phyloP scores from a whole-genome alignment of 129 eudicot species.

The Lactuca sativa region DNA sequence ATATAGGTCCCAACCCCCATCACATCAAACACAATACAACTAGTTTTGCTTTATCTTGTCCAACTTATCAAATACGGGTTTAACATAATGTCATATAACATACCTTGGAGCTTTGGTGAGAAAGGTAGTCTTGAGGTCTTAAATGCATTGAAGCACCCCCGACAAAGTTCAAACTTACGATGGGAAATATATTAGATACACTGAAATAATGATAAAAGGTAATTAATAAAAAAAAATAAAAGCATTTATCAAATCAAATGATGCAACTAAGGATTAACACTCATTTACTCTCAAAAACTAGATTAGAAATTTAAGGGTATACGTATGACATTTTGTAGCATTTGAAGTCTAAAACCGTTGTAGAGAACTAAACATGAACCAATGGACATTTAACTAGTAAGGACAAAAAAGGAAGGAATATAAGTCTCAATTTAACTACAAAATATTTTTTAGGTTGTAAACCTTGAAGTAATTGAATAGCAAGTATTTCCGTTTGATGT shows the following conservation, averaged over 20 bases:
- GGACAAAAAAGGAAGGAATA: neutral
- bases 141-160: constrained; percentile 86
- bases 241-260: too few species aligned
- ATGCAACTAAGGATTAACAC: too few species aligned
- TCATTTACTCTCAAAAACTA: too few species aligned
- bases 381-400: too few species aligned
- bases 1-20: too few species aligned
- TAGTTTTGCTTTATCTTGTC: neutral
- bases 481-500: constrained; percentile 72
- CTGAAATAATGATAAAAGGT: constrained; percentile 35
- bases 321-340: too few species aligned
- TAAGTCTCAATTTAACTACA: constrained; percentile 2
- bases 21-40: neutral
- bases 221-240: neutral
- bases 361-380: too few species aligned
- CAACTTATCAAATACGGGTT: neutral
- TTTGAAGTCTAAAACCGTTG: too few species aligned
- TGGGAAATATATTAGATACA: constrained; percentile 65
- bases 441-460: constrained; percentile 3
- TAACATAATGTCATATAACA: constrained; percentile 26
- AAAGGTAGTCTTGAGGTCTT: constrained; percentile 85
- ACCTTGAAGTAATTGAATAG: constrained; percentile 76
- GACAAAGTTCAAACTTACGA: constrained; percentile 80
- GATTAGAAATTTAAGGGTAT: too few species aligned
- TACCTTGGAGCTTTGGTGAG: constrained; percentile 79